Percentiles rank a stretch among this genome's conserved stretches.
phyloP scores from a whole-genome alignment of 2,329 filamentous ascomycete species.

The Paramyrothecium roridum region DNA sequence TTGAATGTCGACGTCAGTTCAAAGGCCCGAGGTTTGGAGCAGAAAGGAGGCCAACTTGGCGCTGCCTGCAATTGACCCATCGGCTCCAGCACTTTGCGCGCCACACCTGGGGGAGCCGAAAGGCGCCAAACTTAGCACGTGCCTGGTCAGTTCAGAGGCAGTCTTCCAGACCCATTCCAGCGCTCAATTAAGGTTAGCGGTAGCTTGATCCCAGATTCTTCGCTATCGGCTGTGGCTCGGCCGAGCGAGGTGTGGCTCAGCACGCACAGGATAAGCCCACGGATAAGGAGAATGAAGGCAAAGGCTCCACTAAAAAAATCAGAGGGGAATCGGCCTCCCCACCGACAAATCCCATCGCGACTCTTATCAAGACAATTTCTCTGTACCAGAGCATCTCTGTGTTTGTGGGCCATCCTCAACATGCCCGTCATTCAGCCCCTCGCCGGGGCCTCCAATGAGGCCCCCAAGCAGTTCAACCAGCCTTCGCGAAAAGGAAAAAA shows the following conservation, averaged over 20 bases:
- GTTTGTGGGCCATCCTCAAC: slow-evolving; percentile 12
- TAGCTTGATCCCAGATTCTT: not conserved
- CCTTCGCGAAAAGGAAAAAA: slow-evolving; percentile 96
- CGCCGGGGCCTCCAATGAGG: slow-evolving; percentile 45
- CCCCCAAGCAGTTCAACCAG: slow-evolving; percentile 80
- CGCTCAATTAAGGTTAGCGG: not conserved
- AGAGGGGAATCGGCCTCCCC: slow-evolving; percentile 16
- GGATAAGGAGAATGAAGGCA: not conserved
- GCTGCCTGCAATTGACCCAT: not conserved
- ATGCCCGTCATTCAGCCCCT: slow-evolving; percentile 54
- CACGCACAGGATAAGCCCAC: not conserved
- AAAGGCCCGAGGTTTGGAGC: not conserved
- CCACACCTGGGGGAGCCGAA: not conserved
- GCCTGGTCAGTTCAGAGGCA: not conserved
- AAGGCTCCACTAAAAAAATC: slow-evolving; percentile 23
- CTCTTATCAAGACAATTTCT: slow-evolving; percentile 8
- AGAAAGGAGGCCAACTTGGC: not conserved
- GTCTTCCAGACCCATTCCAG: not conserved
- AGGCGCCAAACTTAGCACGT: not conserved
- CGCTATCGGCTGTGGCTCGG: not conserved
- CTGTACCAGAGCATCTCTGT: slow-evolving; percentile 5
- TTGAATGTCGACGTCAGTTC: too few species aligned
- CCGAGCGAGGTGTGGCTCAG: too few species aligned
- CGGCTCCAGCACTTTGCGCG: not conserved
- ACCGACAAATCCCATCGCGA: slow-evolving; percentile 13